phyloP scores from a whole-genome alignment of 2,329 filamentous ascomycete species.

The Berkeleyomyces rouxiae region DNA sequence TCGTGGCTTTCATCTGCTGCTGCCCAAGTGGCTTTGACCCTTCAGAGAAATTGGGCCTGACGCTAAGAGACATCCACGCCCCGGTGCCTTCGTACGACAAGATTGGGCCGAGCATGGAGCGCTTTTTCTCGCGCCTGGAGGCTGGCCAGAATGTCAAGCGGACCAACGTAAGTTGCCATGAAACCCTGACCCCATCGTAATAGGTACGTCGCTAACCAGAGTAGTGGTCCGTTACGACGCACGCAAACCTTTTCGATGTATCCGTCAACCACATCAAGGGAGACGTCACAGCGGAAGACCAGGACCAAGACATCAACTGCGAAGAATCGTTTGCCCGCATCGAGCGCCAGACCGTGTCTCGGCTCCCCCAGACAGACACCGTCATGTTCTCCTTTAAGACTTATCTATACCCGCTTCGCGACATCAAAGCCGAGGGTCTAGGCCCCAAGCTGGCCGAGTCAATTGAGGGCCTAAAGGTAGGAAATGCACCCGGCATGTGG shows the following conservation, averaged over 20 bases:
- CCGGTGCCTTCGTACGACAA: constrained; percentile 38
- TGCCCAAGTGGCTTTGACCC: constrained; percentile 37
- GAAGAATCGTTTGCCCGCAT: constrained; percentile 26
- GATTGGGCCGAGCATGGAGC: constrained; percentile 38
- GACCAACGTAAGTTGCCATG: constrained; percentile 27
- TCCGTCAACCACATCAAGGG: constrained; percentile 23
- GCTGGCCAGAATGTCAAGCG: constrained; percentile 33
- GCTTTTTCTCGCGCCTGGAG: constrained; percentile 31
- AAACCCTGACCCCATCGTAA: not conserved
- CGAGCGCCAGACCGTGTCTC: constrained; percentile 35
- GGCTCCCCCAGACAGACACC: constrained; percentile 29
- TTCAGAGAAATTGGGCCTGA: constrained; percentile 30
- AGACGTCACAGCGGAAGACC: constrained; percentile 20
- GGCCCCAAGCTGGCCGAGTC: constrained; percentile 32
- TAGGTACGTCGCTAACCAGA: not conserved
- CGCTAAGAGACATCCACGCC: constrained; percentile 32
- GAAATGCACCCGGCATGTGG: constrained; percentile 38
- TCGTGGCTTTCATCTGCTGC: constrained; percentile 34
- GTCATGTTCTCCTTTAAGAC: constrained; percentile 41
- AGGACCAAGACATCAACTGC: constrained; percentile 24
- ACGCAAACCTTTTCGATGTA: constrained; percentile 25
- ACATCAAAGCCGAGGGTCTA: constrained; percentile 33
- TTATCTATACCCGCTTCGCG: constrained; percentile 31
- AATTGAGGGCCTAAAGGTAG: constrained; percentile 32
- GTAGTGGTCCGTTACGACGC: constrained; percentile 34